A percentile compares a stretch with the other conserved stretches of the same genome.
Evolutionary conservation across 2,329 filamentous ascomycete genomes (phyloP).

Genomic region (Pyrenophora tritici-repentis): DNA sequence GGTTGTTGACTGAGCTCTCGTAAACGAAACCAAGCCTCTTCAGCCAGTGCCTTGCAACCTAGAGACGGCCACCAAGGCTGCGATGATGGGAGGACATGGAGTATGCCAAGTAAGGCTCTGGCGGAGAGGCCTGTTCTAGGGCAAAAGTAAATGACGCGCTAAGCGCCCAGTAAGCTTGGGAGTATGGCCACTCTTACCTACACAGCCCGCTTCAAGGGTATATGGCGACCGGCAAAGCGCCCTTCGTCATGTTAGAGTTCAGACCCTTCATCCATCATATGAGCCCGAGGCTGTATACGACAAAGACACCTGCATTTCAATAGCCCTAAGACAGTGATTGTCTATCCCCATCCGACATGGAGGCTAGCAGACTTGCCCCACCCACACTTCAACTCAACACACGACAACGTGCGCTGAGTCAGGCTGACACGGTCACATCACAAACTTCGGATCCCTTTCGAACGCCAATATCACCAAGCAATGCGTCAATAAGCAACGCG

Average conservation of each 20-base stretch:
- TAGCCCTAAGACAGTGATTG: background rate
- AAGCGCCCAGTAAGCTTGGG: conserved; percentile 18
- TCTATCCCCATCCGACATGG: conserved; percentile 18
- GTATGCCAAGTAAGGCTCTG: conserved; percentile 15
- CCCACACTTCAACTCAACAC: conserved; percentile 35
- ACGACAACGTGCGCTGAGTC: conserved; percentile 29
- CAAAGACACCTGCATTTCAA: background rate
- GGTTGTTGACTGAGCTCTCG: conserved; percentile 1
- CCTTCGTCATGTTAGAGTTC: conserved; percentile 1
- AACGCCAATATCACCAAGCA: conserved; percentile 32
- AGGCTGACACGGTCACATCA: conserved; percentile 33
- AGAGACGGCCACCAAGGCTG: conserved; percentile 6
- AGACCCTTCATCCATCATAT: background rate
- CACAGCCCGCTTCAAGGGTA: conserved; percentile 22
- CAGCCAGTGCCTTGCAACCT: background rate
- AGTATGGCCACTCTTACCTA: conserved; percentile 15
- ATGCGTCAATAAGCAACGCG: conserved; percentile 24
- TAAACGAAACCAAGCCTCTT: conserved; percentile 2
- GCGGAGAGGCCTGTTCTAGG: conserved; percentile 11
- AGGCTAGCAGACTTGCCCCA: conserved; percentile 32
- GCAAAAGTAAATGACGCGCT: conserved; percentile 17
- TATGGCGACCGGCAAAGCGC: conserved; percentile 15
- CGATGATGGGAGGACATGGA: background rate
- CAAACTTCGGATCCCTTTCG: conserved; percentile 32
- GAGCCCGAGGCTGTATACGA: background rate